Evolutionary conservation across 768 basidiomycete genomes (phyloP).

Genomic region (Suillus occidentalis): DNA sequence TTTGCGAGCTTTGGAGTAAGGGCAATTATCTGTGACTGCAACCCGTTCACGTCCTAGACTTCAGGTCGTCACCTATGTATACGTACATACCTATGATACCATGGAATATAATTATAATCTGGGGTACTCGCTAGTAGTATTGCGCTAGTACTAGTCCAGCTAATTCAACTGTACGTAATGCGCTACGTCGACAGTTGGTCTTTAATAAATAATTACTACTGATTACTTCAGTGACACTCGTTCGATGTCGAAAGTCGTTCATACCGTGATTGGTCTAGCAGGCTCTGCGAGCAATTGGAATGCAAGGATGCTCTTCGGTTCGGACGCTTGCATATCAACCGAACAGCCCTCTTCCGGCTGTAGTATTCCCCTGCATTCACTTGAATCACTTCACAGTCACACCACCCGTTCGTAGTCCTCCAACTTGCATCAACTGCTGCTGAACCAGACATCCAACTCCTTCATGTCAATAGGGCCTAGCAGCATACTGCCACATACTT

Average conservation of each 20-base stretch:
- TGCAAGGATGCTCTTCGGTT: neutral
- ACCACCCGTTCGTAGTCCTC: constrained; percentile 1
- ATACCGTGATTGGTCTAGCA: neutral
- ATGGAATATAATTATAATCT: neutral
- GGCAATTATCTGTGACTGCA: constrained; percentile 65
- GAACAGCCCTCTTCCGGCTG: neutral
- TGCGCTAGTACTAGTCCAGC: too few species aligned
- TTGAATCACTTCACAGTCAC: neutral
- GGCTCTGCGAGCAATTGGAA: neutral
- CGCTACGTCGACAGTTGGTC: neutral
- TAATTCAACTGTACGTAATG: neutral
- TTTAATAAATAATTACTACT: too few species aligned
- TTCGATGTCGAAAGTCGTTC: neutral
- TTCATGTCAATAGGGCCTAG: neutral
- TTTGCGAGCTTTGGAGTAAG: constrained; percentile 79
- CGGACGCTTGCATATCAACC: neutral
- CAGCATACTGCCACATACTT: neutral
- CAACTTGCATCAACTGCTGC: neutral
- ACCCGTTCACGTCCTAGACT: constrained; percentile 51
- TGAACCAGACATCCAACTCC: neutral
- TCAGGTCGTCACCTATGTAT: neutral
- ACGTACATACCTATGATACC: neutral
- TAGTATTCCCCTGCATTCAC: neutral
- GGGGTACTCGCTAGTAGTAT: neutral
- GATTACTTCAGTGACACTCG: neutral